Evolutionary conservation across 306 rosid genomes (phyloP), one percentile per base, ranked within the genome.

Genomic region (Castanospermum australe): DNA sequence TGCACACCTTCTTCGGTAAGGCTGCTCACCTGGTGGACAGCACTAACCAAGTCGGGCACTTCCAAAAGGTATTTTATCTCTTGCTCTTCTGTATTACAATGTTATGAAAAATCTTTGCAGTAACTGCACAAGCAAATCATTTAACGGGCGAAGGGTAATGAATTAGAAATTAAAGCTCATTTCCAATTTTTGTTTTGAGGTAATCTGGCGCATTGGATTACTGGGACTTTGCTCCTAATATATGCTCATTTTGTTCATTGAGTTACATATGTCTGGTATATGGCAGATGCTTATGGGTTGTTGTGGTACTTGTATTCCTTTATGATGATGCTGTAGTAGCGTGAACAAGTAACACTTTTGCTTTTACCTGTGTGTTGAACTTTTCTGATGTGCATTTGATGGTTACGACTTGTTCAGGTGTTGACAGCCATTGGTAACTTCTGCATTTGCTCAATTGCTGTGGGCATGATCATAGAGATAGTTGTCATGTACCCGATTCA

Each of bases 11-110:
- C 91, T 94, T 94, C 8, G 98, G 98, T 42, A 94, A 94, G 86
- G 98, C 98, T 68, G 98, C 98, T 81, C 98, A 92, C 71, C 67
- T 94, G 57, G 98, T 94, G 0, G 98, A 94, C 77, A 90, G 86
- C 87, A 90, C 96, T 54, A 85, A 94, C 73, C 88, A 88, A 64
- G 89, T 74, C 28, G 98, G 98, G 0, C 98, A 92, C 76, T 94
- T 94, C 85, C 98, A 94, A 77, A 84, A 92, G 96, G 98, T 93
- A 85, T 25, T 33, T 21, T 32, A 1, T 30, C 51, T 17, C 62
- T 64, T 61, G 24, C 5, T 20, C 28, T 32, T 17, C 0, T 17
- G 48, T 18, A 36, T 20, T 15, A 47, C n/a, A 32, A 18, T 21
- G 5, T 15, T 21, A 11, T 10, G 56, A 8, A 64, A 52, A 5